Percentiles rank a stretch among this genome's conserved stretches.
phyloP scores from a whole-genome alignment of 1,284 basidiomycete genomes.

The Termitomyces sp. region DNA sequence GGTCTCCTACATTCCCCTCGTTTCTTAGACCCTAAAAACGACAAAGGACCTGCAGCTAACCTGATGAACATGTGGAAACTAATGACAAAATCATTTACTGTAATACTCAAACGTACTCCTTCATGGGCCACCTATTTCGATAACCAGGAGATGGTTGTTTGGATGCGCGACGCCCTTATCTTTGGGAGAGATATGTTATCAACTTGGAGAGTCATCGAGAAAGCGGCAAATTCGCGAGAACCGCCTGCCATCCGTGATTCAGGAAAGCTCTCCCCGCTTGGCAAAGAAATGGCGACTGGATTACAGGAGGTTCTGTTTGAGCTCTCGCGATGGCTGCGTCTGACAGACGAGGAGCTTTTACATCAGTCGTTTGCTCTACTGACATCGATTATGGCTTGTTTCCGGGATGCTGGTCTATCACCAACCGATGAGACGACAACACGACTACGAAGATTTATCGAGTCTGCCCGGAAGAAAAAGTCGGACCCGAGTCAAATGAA shows the following conservation, averaged over 20 bases:
- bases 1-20: conserved; percentile 58
- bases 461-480: conserved; percentile 40
- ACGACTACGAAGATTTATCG: conserved; percentile 57
- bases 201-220: conserved; percentile 76
- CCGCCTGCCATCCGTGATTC: conserved; percentile 17
- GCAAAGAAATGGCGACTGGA: conserved; percentile 71
- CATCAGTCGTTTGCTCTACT: conserved; percentile 84
- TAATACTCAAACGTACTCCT: conserved; percentile 81
- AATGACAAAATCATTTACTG: conserved; percentile 75
- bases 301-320: conserved; percentile 77
- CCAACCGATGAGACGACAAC: conserved; percentile 48
- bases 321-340: conserved; percentile 79
- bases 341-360: conserved; percentile 85
- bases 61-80: conserved; percentile 77
- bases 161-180: conserved; percentile 96
- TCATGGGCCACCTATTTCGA: conserved; percentile 79
- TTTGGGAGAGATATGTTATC: conserved; percentile 83
- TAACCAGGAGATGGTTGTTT: conserved; percentile 80
- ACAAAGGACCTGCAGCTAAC: conserved; percentile 41
- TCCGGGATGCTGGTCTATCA: conserved; percentile 48
- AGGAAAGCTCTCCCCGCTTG: conserved; percentile 43
- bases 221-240: conserved; percentile 43
- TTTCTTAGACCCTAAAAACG: conserved; percentile 50
- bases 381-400: conserved; percentile 70
- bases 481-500: conserved; percentile 36